A percentile compares a stretch with the other conserved stretches of the same genome.
Conservation (phyloP, 257 asterid species). For the Ligustrum vulgare region DNA sequence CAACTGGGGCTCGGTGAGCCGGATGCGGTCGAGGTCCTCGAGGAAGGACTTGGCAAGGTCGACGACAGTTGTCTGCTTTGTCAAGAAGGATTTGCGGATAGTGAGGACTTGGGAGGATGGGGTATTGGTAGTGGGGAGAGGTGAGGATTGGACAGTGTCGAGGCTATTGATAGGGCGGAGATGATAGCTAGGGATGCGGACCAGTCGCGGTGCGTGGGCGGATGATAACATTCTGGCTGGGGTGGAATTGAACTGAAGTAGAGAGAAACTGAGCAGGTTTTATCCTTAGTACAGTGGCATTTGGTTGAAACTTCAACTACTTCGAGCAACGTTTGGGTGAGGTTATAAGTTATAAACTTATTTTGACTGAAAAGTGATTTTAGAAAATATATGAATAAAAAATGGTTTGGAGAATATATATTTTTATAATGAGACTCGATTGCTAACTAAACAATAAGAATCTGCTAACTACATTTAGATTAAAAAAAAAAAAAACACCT, state of each 20-base stretch:
- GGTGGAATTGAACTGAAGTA: background rate
- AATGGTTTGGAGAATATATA: no score
- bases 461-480: no score
- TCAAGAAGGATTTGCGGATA: conserved; percentile 67
- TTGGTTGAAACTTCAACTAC: background rate
- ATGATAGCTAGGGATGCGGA: conserved; percentile 42
- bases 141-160: conserved; percentile 33
- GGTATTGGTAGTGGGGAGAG: conserved; percentile 34
- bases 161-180: conserved; percentile 42
- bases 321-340: background rate
- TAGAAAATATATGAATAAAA: no score
- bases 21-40: conserved; percentile 66
- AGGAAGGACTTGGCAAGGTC: conserved; percentile 70
- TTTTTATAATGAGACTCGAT: no score
- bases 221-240: conserved; percentile 58
- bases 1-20: conserved; percentile 74
- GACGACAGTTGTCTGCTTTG: conserved; percentile 70
- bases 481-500: no score
- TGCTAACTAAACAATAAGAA: no score
- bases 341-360: background rate
- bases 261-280: background rate
- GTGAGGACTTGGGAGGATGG: conserved; percentile 65
- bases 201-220: conserved; percentile 62
- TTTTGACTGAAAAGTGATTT: no score
- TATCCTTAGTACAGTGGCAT: background rate